These are phyloP conservation scores for Metrosideros polymorpha DNA, from an alignment of 441 rosid genomes.

Conservation along the genomic window DNA sequence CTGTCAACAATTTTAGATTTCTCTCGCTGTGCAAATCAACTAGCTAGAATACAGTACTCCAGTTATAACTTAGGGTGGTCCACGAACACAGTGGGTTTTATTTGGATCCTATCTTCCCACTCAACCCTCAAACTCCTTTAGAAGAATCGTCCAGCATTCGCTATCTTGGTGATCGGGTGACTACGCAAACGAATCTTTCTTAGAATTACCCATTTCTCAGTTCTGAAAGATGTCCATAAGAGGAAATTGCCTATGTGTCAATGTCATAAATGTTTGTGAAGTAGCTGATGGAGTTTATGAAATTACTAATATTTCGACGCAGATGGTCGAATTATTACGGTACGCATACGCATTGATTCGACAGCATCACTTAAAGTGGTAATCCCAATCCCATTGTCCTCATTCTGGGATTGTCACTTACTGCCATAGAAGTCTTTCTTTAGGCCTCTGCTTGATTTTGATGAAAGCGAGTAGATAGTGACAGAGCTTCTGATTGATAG, in stretches of 20 bases:
- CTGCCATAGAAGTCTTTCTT: background rate
- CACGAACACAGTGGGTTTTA: background rate
- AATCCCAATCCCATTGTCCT: background rate
- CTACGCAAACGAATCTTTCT: background rate
- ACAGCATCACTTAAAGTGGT: background rate
- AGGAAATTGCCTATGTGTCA: background rate
- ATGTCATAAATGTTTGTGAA: background rate
- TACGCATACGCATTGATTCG: background rate
- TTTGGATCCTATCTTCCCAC: background rate
- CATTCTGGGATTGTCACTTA: background rate
- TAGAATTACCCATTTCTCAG: background rate
- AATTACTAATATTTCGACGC: background rate
- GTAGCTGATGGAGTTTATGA: background rate
- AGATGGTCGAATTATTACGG: background rate
- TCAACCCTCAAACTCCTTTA: background rate
- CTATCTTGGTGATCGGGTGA: background rate
- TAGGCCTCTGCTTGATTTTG: background rate
- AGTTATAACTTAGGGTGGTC: background rate
- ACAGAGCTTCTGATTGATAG: background rate
- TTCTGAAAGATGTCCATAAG: background rate
- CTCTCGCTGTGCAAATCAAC: background rate
- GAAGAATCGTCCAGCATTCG: background rate
- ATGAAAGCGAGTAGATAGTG: background rate
- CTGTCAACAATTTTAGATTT: background rate
- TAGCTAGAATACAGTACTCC: background rate